Conservation (phyloP, 192 early-diverging fungal species). For the Backusella australiensis region DNA sequence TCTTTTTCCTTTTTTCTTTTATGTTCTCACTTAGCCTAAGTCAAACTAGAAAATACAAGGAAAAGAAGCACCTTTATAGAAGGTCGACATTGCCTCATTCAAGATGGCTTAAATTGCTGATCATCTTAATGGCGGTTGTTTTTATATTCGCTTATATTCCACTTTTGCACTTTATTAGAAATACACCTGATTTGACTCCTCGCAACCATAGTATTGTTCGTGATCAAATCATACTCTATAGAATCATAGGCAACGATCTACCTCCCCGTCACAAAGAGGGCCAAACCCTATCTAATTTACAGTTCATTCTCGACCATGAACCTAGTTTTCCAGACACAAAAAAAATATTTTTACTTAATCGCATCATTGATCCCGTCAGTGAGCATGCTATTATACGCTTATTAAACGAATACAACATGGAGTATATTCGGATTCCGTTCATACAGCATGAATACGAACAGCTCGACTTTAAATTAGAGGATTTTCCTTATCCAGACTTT, state of each 20-base stretch:
- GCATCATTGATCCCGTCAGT: constrained; percentile 52
- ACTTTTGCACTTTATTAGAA: neutral
- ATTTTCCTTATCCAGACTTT: constrained; percentile 61
- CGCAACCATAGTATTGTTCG: neutral
- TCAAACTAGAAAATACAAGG: constrained; percentile 14
- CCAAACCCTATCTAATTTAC: constrained; percentile 58
- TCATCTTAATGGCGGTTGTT: neutral
- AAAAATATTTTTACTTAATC: constrained; percentile 58
- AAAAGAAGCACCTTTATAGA: constrained; percentile 10
- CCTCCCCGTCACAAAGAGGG: constrained; percentile 60
- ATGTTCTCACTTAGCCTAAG: constrained; percentile 3
- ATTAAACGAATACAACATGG: constrained; percentile 45
- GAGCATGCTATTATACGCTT: constrained; percentile 53
- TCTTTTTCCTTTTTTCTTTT: neutral
- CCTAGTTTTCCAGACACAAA: constrained; percentile 50
- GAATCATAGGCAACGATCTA: constrained; percentile 62
- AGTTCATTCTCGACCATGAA: constrained; percentile 61
- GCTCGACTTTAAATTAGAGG: constrained; percentile 55
- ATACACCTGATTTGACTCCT: neutral
- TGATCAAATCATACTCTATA: constrained; percentile 48
- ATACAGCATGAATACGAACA: constrained; percentile 46
- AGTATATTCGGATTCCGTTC: constrained; percentile 59
- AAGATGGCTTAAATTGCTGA: constrained; percentile 12
- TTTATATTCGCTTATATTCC: constrained; percentile 16
- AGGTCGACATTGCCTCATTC: neutral